Evolutionary conservation across 2,329 filamentous ascomycete species (phyloP).

Genomic region (Trichophyton schoenleinii): DNA sequence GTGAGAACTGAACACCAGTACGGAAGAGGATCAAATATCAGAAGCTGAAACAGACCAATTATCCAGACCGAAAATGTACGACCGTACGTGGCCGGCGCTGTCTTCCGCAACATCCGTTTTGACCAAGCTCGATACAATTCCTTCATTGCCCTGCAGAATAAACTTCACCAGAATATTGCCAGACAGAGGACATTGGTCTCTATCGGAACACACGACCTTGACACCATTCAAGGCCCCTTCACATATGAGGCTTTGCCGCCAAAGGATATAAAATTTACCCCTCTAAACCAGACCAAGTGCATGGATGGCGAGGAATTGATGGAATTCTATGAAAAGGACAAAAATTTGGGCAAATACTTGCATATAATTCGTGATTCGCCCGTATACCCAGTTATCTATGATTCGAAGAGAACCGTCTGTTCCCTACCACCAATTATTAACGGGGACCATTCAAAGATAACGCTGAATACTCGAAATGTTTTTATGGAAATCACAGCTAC

Average conservation of each 20-base stretch:
- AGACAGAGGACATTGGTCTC: constrained; percentile 88
- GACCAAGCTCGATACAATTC: constrained; percentile 84
- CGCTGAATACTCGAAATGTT: constrained; percentile 76
- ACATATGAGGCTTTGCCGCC: constrained; percentile 87
- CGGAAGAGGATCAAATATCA: not conserved
- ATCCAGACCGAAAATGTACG: constrained; percentile 61
- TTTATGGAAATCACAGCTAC: constrained; percentile 96
- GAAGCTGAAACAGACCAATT: constrained; percentile 5
- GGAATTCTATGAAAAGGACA: constrained; percentile 90
- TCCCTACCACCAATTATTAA: constrained; percentile 98
- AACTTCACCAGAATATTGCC: constrained; percentile 91
- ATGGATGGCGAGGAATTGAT: constrained; percentile 85
- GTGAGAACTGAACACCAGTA: constrained; percentile 24
- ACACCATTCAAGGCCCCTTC: constrained; percentile 88
- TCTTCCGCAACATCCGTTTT: constrained; percentile 84
- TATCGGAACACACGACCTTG: constrained; percentile 92
- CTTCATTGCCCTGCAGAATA: constrained; percentile 96
- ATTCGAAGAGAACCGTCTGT: constrained; percentile 73
- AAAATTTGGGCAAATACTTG: constrained; percentile 76
- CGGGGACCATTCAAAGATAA: constrained; percentile 92
- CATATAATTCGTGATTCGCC: constrained; percentile 90
- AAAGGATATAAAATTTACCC: constrained; percentile 81
- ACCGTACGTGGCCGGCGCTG: constrained; percentile 77
- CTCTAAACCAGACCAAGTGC: constrained; percentile 79
- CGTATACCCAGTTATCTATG: constrained; percentile 91